Evolutionary conservation across 306 rosid genomes (phyloP), one percentile per base, ranked within the genome.

Genomic region (Pterocarpus macrocarpus): DNA sequence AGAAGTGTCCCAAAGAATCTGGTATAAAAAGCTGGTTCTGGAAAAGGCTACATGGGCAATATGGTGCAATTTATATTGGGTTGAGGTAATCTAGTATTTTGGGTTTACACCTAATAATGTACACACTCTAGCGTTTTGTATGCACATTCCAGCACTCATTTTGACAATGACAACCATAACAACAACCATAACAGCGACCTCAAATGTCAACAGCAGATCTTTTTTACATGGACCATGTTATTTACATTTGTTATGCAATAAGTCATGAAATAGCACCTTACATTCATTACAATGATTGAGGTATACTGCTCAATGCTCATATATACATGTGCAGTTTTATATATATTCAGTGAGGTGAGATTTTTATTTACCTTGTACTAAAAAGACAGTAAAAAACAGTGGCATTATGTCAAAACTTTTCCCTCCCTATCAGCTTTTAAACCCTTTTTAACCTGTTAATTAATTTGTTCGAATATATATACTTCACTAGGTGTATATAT

Each of bases 151-250:
- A 58, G 72, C 69, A 84, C 77, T 79, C 59, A 75, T 66, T 81
- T 71, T 71, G 85, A 75, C 67, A 87, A 80, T 36, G 85, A 82
- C 85, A 79, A 12, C 75, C 59, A 70, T 68, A 8, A 56, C 62
- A 71, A 53, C 76, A 30, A 69, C 59, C 45, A 77, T 69, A 62
- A 62, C 50, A 77, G 81, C 33, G 76, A 41, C 35, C 71, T 66
- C 75, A 81, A 72, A 77, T 79, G 81, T 81, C 73, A 62, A 30
- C 47, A 75, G 22, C 17, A 74, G 50, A 80, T 80, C 75, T 76
- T 62, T 57, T 59, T 43, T 28, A 41, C 49, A 70, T 50, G 47
- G 64, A 59, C 55, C 10, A 10, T 66, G 69, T n/a, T 66, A 41
- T 43, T 53, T 63, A 47, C 30, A 47, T 75, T 32, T 61, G 34